Evolutionary conservation across 768 basidiomycete genomes (phyloP).

Genomic region (Lactifluus hygrophoroides): DNA sequence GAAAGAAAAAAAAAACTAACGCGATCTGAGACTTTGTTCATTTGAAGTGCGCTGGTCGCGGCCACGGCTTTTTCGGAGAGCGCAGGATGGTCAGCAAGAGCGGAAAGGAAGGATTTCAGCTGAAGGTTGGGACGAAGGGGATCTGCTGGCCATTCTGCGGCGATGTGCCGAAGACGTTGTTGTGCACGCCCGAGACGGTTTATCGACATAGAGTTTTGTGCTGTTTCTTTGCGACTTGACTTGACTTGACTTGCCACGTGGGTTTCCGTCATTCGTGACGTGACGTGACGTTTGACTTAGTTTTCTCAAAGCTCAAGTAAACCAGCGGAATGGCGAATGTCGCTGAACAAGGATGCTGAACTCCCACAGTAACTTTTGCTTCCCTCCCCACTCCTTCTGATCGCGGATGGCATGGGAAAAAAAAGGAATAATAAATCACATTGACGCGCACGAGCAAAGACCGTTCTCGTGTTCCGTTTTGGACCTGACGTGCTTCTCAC

Average conservation of each 20-base stretch:
- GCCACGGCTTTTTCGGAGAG: conserved; percentile 53
- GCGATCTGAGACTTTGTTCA: conserved; percentile 50
- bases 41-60: conserved; percentile 46
- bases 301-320: too few species aligned
- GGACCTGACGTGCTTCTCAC: background rate
- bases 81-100: conserved; percentile 59
- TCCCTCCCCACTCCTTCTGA: background rate
- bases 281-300: too few species aligned
- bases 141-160: conserved; percentile 57
- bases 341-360: background rate
- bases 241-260: too few species aligned
- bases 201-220: too few species aligned
- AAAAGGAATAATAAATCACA: too few species aligned
- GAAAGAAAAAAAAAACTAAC: conserved; percentile 29
- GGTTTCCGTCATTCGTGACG: too few species aligned
- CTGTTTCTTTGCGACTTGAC: too few species aligned
- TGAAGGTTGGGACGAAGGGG: conserved; percentile 74
- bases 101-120: conserved; percentile 53
- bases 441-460: background rate
- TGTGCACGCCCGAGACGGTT: conserved; percentile 34
- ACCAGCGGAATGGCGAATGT: background rate
- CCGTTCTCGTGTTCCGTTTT: background rate
- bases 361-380: background rate
- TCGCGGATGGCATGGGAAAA: conserved; percentile 4
- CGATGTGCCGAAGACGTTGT: conserved; percentile 43